These are phyloP conservation scores for Cavenderia fasciculata DNA, from an alignment of 78 protist genomes.

Conservation along the genomic window DNA sequence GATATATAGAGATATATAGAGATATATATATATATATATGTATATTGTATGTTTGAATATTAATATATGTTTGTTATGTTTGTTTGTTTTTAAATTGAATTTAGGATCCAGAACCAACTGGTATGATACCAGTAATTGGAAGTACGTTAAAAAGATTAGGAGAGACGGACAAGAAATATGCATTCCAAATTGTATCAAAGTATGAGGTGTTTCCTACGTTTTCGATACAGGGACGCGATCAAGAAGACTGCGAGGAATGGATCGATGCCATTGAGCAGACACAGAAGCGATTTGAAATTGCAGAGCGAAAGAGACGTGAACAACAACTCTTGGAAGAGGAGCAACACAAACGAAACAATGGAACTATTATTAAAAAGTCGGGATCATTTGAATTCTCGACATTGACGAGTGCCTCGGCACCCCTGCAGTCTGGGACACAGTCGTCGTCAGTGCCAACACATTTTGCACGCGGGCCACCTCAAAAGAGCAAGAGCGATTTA, in stretches of 20 bases:
- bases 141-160: conserved; percentile 51
- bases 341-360: conserved; percentile 32
- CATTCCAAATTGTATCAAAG: conserved; percentile 52
- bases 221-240: conserved; percentile 62
- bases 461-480: conserved; percentile 41
- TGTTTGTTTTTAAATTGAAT: neutral
- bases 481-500: conserved; percentile 56
- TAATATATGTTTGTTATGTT: neutral
- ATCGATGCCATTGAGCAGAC: conserved; percentile 32
- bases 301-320: neutral
- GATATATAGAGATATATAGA: no score
- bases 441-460: conserved; percentile 13
- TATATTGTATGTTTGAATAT: neutral
- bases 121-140: conserved; percentile 74
- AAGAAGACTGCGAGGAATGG: conserved; percentile 56
- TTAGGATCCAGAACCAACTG: conserved; percentile 71
- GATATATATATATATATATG: no score
- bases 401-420: conserved; percentile 57
- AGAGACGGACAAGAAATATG: conserved; percentile 46
- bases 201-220: conserved; percentile 39
- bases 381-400: conserved; percentile 75
- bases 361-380: conserved; percentile 30
- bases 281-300: conserved; percentile 1
- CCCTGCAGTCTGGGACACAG: conserved; percentile 21
- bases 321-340: conserved; percentile 12